Evolutionary conservation across 176 grass and related monocot species (phyloP).

Genomic region (Cenchrus purpureus): DNA sequence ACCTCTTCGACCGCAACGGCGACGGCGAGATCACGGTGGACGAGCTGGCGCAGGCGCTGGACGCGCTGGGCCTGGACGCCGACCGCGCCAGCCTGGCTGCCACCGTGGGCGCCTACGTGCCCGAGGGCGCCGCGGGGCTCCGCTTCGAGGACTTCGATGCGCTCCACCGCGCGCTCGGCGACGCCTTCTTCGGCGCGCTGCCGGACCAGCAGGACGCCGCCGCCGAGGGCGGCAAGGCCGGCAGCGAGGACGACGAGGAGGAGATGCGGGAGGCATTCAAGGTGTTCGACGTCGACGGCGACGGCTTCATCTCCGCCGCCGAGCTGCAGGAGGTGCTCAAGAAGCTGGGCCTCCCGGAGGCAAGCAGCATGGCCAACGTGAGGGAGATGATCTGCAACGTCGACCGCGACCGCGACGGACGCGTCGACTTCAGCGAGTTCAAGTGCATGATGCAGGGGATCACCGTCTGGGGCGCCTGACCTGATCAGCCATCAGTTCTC

Average conservation of each 20-base stretch:
- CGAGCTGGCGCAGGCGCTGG: conserved; percentile 75
- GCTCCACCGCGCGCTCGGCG: conserved; percentile 67
- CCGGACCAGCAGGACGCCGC: neutral
- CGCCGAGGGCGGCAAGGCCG: neutral
- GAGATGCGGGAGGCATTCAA: conserved; percentile 78
- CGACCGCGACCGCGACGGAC: conserved; percentile 61
- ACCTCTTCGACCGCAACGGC: conserved; percentile 83
- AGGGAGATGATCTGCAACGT: conserved; percentile 76
- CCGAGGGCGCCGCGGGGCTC: conserved; percentile 51
- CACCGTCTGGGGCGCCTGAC: conserved; percentile 50
- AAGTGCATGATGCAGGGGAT: conserved; percentile 76
- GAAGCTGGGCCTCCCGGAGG: conserved; percentile 67
- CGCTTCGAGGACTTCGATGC: conserved; percentile 66
- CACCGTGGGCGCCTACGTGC: conserved; percentile 57
- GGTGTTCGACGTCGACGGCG: conserved; percentile 81
- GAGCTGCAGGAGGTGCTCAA: conserved; percentile 75
- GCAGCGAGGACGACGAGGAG: conserved; percentile 38
- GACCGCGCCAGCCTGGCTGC: conserved; percentile 44
- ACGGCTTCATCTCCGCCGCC: conserved; percentile 69
- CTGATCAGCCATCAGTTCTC: too few species aligned
- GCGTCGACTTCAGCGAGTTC: conserved; percentile 73
- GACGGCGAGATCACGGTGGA: conserved; percentile 82
- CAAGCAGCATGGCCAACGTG: conserved; percentile 56
- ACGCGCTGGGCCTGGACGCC: conserved; percentile 67
- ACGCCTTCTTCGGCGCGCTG: conserved; percentile 57